phyloP scores from a whole-genome alignment of 1,284 basidiomycete species.

The Cryptococcus deneoformans region DNA sequence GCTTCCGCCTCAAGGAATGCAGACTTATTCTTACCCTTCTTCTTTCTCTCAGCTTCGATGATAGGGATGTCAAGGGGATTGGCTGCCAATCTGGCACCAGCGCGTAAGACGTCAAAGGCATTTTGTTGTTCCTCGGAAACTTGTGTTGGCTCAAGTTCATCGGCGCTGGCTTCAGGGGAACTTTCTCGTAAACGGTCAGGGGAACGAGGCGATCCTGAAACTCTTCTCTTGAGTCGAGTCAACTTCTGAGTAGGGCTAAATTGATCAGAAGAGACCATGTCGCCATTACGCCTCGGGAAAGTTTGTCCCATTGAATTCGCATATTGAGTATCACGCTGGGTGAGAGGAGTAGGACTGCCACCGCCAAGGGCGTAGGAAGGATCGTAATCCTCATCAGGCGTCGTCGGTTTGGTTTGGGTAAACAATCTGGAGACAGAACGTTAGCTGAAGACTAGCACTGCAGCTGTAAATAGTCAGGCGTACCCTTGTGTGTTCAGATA shows the following conservation, averaged over 20 bases:
- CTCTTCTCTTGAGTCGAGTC: too few species aligned
- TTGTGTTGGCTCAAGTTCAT: neutral
- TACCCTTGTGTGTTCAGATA: constrained; percentile 44
- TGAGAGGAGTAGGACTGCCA: too few species aligned
- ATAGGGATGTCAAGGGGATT: constrained; percentile 35
- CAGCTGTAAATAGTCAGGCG: constrained; percentile 2
- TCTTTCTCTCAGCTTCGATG: constrained; percentile 33
- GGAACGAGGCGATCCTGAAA: too few species aligned
- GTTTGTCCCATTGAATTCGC: too few species aligned
- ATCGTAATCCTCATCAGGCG: too few species aligned
- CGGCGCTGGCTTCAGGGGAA: constrained; percentile 1
- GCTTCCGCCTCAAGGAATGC: constrained; percentile 36
- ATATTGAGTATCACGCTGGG: too few species aligned
- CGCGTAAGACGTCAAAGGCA: neutral
- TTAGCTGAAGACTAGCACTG: too few species aligned
- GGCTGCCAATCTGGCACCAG: neutral
- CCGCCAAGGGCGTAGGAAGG: too few species aligned
- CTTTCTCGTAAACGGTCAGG: too few species aligned
- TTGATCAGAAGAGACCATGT: too few species aligned
- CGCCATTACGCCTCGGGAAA: too few species aligned
- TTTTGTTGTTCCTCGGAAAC: constrained; percentile 3
- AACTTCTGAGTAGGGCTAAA: too few species aligned
- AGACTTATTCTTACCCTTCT: neutral
- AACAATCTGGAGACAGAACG: constrained; percentile 25
- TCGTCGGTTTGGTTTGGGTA: constrained; percentile 39